A percentile compares a stretch with the other conserved stretches of the same genome.
Conservation (phyloP, 495 filamentous ascomycete species). For the Penicillium fimorum region DNA sequence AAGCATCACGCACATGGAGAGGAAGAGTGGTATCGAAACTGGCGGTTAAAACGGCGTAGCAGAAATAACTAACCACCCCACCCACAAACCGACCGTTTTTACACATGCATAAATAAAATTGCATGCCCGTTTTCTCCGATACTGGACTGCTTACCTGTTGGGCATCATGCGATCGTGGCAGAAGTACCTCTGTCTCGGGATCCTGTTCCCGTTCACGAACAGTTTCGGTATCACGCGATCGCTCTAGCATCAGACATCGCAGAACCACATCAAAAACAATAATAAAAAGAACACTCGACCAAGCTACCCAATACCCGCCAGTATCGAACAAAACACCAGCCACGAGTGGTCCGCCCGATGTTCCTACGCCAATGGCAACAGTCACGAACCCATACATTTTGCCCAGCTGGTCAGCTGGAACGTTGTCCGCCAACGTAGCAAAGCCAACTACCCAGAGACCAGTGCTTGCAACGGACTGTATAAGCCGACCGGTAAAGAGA, state of each 20-base stretch:
- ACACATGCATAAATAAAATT: conserved; percentile 18
- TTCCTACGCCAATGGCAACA: conserved; percentile 22
- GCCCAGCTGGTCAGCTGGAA: conserved; percentile 22
- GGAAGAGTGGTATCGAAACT: conserved; percentile 35
- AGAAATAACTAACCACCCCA: conserved; percentile 14
- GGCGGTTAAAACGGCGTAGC: conserved; percentile 17
- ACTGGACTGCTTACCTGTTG: not conserved
- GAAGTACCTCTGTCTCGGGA: not conserved
- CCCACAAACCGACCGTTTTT: conserved; percentile 17
- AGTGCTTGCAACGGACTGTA: conserved; percentile 2
- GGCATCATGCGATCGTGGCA: not conserved
- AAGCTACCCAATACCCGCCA: conserved; percentile 30
- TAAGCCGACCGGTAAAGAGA: conserved; percentile 14
- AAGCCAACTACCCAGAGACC: conserved; percentile 24
- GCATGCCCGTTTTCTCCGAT: conserved; percentile 2
- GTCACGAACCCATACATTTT: conserved; percentile 20
- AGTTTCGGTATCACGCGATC: conserved; percentile 1
- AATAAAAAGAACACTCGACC: conserved; percentile 23
- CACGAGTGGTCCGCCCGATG: conserved; percentile 22
- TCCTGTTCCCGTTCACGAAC: not conserved
- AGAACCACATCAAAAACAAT: conserved; percentile 24
- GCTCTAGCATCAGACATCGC: conserved; percentile 30
- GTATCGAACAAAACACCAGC: conserved; percentile 25
- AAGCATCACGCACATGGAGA: conserved; percentile 24
- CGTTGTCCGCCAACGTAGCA: conserved; percentile 23